Percentiles rank a stretch among this genome's conserved stretches.
phyloP scores from a whole-genome alignment of 768 basidiomycete species.

The Strobilomyces echinocephalus region DNA sequence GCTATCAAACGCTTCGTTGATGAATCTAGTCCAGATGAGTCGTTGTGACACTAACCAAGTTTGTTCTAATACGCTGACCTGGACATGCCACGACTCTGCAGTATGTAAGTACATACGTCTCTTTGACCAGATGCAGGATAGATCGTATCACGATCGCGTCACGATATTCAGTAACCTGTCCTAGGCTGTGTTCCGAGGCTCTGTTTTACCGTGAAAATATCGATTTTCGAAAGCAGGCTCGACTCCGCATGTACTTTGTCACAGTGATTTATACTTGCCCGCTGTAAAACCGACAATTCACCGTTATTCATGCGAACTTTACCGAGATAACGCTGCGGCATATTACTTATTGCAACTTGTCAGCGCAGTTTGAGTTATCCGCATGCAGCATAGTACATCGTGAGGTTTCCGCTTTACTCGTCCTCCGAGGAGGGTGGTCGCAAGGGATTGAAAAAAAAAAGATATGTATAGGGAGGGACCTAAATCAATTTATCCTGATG shows the following conservation, averaged over 20 bases:
- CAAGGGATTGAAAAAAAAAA: background rate
- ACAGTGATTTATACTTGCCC: too few species aligned
- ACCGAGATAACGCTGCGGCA: background rate
- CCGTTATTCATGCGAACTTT: background rate
- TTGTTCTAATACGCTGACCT: background rate
- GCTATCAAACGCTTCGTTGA: background rate
- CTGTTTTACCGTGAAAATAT: too few species aligned
- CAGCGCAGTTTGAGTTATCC: background rate
- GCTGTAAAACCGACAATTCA: background rate
- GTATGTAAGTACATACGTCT: too few species aligned
- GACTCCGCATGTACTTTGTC: too few species aligned
- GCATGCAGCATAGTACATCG: background rate
- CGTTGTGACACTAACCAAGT: conserved; percentile 1
- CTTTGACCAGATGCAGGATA: background rate
- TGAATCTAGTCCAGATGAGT: background rate
- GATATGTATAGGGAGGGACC: background rate
- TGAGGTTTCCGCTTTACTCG: conserved; percentile 3
- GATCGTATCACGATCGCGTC: background rate
- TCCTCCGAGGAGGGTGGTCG: background rate
- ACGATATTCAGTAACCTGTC: background rate
- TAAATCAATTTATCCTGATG: background rate
- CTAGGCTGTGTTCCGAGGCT: too few species aligned
- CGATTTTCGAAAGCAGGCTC: background rate
- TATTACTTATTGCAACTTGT: background rate
- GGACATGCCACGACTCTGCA: background rate